Evolutionary conservation across 345 rosid species (phyloP), one percentile per base, ranked within the genome.

Genomic region (Salix viminalis): DNA sequence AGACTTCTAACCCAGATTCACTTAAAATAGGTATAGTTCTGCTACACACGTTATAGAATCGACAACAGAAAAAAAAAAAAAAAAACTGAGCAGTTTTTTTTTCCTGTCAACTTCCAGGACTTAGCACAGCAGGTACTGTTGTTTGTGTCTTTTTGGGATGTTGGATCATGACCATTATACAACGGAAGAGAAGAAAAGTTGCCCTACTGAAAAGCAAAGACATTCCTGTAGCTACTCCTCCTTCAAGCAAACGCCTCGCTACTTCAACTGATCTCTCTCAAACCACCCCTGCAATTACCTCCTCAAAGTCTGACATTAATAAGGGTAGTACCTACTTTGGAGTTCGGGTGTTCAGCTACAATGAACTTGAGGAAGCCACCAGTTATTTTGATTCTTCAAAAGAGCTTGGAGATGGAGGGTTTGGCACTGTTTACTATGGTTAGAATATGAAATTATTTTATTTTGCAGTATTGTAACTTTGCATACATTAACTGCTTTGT

Each of bases 321-420:
- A 89, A 71, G 74, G 89, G 89, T 19, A 91, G 90, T 81, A 67
- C 69, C 72, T 94, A 90, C 72, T 89, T 84, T 9, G 98, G 98
- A 61, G 91, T 84, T 75, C 90, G 88, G 82, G 86, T 92, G 65
- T 95, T 91, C 80, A 90, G 76, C 81, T 89, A 85, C 13, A 67
- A 78, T 48, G 99, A 93, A 69, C 97, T 95, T 3, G 93, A 87
- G 69, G 88, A 91, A 84, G 97, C 97, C 32, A 95, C 99, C 0
- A 82, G 82, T 24, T 83, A 84, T 84, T 94, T 95, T 48, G 82
- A 87, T 78, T 67, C 90, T 50, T 88, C 97, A 18, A 90, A 84
- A 76, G 90, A 90, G 69, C 97, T 95, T 7, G 99, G 99, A 9
- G 93, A 91, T 44, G 99, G 99, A 37, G 99, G 99, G 30, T 95